Base-by-base conservation (phyloP, 2,329 filamentous ascomycete genomes). In the Ceratocystis huliohia region DNA sequence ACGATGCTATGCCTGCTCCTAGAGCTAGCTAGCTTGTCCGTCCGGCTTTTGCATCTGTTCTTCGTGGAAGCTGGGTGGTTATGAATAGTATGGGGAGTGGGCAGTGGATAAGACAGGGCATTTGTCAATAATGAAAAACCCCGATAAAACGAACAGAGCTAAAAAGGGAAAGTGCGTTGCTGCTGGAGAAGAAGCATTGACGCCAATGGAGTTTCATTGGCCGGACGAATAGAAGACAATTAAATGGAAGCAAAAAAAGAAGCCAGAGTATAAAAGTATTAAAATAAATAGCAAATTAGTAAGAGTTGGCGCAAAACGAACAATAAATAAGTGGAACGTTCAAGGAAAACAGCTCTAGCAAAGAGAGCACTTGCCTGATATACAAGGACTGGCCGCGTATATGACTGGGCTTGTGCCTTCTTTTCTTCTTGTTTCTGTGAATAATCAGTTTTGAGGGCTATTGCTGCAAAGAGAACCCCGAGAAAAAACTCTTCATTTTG, bases 401-500 rank as follows among this genome's bases (percentile, higher is more conserved):
- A 63, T 64, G 53, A 25, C 50, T 64, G 63, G 53, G 57, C 61
- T 46, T 44, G 66, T 63, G 41, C 64, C 64, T 65, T 64, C 66
- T 69, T 67, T 65, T 33, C 37, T 41, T 41, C 37, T 15, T 41
- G 13, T 41, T 41, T 41, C 61, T 69, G 65, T 66, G 67, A 41
- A 25, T 64, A 45, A 44, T 56, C 15, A 15, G 62, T 25, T 25
- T 59, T 13, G 37, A 15, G 50, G 22, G 20, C 56, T 41, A 53
- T 33, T 53, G 28, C 48, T 37, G 17, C 28, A 37, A 37, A 28
- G 17, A 59, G 56, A 53, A 22, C 6, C 10, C 10, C 20, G 25
- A 33, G 53, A 57, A 57, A 22, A 57, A 57, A 30, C 56, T 59
- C 25, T 59, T 59, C 28, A 33, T 59, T 59, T 59, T n/a, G 37